Conservation (phyloP, 2,329 filamentous ascomycete genomes). For the Hypoxylon sp. region DNA sequence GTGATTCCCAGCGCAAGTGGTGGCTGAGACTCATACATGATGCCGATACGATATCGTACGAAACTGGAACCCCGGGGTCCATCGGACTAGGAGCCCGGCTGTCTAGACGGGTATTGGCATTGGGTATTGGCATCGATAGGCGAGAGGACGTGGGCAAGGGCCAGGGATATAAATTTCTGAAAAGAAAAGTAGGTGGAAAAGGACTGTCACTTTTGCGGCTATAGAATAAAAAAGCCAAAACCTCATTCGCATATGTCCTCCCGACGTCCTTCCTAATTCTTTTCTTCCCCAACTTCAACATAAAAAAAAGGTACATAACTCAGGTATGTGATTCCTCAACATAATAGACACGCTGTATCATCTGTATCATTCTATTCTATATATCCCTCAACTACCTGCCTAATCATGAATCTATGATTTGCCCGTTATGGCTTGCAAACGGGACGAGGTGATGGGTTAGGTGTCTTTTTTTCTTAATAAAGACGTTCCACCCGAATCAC, state of each 20-base stretch:
- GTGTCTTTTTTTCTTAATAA: conserved; percentile 15
- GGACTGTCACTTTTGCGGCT: neutral
- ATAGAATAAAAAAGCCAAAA: conserved; percentile 1
- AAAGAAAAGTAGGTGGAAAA: conserved; percentile 8
- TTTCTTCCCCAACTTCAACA: conserved; percentile 34
- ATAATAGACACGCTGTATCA: conserved; percentile 16
- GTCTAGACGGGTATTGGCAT: conserved; percentile 23
- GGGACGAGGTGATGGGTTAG: conserved; percentile 14
- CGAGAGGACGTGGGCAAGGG: conserved; percentile 19
- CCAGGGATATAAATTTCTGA: conserved; percentile 31
- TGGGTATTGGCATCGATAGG: neutral
- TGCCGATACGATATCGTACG: conserved; percentile 31
- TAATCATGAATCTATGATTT: conserved; percentile 24
- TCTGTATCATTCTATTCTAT: conserved; percentile 4
- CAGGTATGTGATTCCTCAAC: conserved; percentile 41
- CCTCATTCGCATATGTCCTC: conserved; percentile 11
- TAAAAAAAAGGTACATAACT: conserved; percentile 36
- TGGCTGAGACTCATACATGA: conserved; percentile 27
- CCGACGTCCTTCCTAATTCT: conserved; percentile 28
- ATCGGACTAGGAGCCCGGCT: conserved; percentile 11
- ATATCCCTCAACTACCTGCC: conserved; percentile 27
- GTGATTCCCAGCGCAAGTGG: conserved; percentile 13
- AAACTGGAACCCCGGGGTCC: conserved; percentile 8
- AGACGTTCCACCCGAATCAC: neutral
- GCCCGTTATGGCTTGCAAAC: conserved; percentile 2